Base-by-base conservation (phyloP, 176 grass and related monocot genomes). In the Guadua angustifolia region DNA sequence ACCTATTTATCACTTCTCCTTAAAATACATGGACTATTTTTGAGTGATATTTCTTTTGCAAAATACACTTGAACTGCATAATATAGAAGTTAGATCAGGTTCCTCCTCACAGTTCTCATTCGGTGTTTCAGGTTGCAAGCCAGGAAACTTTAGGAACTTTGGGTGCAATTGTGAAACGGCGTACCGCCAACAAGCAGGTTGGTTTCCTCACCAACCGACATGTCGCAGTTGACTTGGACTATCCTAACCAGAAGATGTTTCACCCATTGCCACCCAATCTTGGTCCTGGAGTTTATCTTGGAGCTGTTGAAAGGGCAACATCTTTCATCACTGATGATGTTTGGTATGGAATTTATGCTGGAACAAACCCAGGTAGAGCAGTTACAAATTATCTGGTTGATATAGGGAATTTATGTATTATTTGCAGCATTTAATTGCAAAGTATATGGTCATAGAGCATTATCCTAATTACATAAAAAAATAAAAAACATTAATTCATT, bases 211-310 rank as follows among this genome's bases (percentile, higher is more conserved):
- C 96, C 11, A 99, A 95, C 47, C 80, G 91, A 17, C 96, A 99
- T 86, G 96, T 99, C 15, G 96, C 96, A 3, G 96, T 99, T 69
- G 96, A 99, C 73, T 79, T 99, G 89, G 93, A 99, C 59, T 99
- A 99, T 33, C 96, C 96, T 79, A 99, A 95, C 81, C 96, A 99
- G 69, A 99, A 99, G 86, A 99, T 99, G 96, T 99, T 88, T 91
- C 96, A 99, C 88, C 96, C 96, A 19, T 89, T 99, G 72, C 89
- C 96, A 57, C 93, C 93, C 46, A 99, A 99, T 73, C 93, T 99
- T 81, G 96, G 96, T 42, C 96, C 96, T 89, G 96, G 96, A 73
- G 93, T 99, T 90, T 99, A 99, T 89, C 86, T 99, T 78, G 96
- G 96, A 64, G 96, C 96, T 64, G 96, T 99, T 0, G 96, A 99